Percentiles rank a stretch among this genome's conserved stretches.
Conservation (phyloP, 192 early-diverging fungal genomes). For the Mortierella antarctica region DNA sequence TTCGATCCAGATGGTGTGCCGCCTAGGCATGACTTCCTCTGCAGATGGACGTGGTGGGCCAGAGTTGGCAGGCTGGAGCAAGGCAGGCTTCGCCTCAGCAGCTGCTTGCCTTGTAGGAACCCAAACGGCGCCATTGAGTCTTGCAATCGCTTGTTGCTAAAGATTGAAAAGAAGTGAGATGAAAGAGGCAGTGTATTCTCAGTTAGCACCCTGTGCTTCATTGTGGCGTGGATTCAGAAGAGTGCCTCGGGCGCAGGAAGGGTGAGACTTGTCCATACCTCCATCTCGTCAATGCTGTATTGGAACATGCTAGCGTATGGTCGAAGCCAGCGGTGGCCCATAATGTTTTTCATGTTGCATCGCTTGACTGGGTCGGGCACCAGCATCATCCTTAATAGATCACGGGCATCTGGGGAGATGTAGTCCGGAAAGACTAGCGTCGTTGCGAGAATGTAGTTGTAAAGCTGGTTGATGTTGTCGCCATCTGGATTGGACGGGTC, state of each 20-base stretch:
- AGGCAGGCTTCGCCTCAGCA: slow-evolving; percentile 1
- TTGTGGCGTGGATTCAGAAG: too few species aligned
- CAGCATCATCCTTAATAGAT: slow-evolving; percentile 90
- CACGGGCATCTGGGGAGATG: slow-evolving; percentile 80
- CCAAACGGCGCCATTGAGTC: slow-evolving; percentile 46
- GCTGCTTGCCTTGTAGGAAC: slow-evolving; percentile 27
- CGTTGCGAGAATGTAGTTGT: slow-evolving; percentile 86
- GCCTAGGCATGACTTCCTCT: slow-evolving; percentile 46
- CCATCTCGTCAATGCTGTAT: slow-evolving; percentile 50
- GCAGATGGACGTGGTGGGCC: slow-evolving; percentile 45
- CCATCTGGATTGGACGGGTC: slow-evolving; percentile 91
- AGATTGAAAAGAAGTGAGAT: not conserved
- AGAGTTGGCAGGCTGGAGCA: slow-evolving; percentile 12
- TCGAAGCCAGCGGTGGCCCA: slow-evolving; percentile 74
- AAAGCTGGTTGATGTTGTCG: slow-evolving; percentile 88
- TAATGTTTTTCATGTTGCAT: slow-evolving; percentile 81
- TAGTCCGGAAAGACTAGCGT: slow-evolving; percentile 88
- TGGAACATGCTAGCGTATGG: slow-evolving; percentile 64
- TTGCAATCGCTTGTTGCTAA: slow-evolving; percentile 31
- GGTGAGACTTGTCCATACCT: slow-evolving; percentile 13
- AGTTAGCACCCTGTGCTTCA: too few species aligned
- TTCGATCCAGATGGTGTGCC: slow-evolving; percentile 53
- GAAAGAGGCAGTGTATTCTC: not conserved
- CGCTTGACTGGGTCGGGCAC: slow-evolving; percentile 88
- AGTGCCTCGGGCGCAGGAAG: too few species aligned